Evolutionary conservation across 148 eudicot species (phyloP), one percentile per base, ranked within the genome.

Genomic region (Rhododendron kiyosumense): DNA sequence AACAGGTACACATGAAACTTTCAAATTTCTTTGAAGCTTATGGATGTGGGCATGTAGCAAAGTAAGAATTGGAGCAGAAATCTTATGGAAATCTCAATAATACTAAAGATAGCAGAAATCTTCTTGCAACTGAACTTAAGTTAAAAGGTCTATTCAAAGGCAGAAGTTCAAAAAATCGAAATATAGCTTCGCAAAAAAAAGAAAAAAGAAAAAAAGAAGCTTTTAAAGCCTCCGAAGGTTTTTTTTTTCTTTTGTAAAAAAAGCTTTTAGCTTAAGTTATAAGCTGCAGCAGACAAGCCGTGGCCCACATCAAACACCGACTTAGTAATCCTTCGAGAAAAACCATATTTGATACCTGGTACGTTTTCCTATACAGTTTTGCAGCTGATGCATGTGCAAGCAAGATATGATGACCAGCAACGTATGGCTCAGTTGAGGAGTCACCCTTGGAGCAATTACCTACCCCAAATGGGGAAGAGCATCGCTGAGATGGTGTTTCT

Each of bases 311-410:
- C 59, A 52, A 52, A 52, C 59, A 52, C 28, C 26, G 24, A 36
- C 54, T 24, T 46, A 41, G 26, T n/a, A 59, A 52, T 78, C 28
- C 49, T 32, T n/a, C 45, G 20, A 7, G 2, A 3, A 63, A 51
- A 69, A 2, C 3, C 46, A 69, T 82, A 78, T 85, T 9, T 17
- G 69, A 85, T 85, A 91, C 95, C 97, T 92, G 88, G 83, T 94
- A 92, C 67, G 81, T 94, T 43, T 88, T 85, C 84, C 46, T 85
- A 79, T 92, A 92, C 14, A 93, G 87, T 73, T 78, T 92, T 41
- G 87, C 92, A 76, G 81, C 88, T 38, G 94, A 88, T 87, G 97
- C 92, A 75, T 94, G 97, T 59, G 97, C 93, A 30, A 93, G 81
- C 87, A 94, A 24, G 36, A 86, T 48, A 75, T 93, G 87, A 88